A percentile compares a stretch with the other conserved stretches of the same genome.
Conservation (phyloP, 2,329 filamentous ascomycete genomes). For the Pestalotiopsis sp. region DNA sequence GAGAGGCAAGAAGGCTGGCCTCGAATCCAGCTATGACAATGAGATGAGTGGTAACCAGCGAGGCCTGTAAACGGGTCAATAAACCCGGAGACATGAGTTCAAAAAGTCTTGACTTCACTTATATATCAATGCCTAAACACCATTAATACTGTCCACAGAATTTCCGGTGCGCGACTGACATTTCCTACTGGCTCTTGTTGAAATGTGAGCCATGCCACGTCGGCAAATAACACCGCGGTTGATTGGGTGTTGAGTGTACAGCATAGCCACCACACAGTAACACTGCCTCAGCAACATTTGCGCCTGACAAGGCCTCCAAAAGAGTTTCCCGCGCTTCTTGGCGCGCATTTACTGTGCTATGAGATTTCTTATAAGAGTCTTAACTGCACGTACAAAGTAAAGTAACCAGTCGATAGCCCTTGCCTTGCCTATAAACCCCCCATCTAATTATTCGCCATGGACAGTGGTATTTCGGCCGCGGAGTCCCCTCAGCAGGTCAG, state of each 20-base stretch:
- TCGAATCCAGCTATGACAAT: neutral
- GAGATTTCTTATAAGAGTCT: too few species aligned
- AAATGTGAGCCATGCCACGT: neutral
- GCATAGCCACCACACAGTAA: too few species aligned
- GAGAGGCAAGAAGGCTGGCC: neutral
- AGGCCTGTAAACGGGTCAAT: neutral
- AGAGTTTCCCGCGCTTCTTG: too few species aligned
- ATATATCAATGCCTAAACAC: neutral
- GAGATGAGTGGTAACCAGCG: neutral
- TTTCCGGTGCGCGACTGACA: neutral
- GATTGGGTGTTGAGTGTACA: too few species aligned
- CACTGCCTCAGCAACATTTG: too few species aligned
- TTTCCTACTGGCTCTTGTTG: too few species aligned
- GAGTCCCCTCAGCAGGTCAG: neutral
- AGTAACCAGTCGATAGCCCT: neutral
- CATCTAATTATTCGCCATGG: neutral
- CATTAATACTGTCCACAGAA: neutral
- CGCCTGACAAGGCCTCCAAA: too few species aligned
- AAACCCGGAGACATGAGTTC: neutral
- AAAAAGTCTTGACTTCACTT: neutral
- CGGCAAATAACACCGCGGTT: too few species aligned
- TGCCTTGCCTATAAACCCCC: too few species aligned
- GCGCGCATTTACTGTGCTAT: too few species aligned
- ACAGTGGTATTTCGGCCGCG: neutral
- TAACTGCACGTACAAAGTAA: neutral